Percentiles rank a stretch among this genome's conserved stretches.
phyloP scores from a whole-genome alignment of 1,284 basidiomycete species.

The Vanrija sp. region DNA sequence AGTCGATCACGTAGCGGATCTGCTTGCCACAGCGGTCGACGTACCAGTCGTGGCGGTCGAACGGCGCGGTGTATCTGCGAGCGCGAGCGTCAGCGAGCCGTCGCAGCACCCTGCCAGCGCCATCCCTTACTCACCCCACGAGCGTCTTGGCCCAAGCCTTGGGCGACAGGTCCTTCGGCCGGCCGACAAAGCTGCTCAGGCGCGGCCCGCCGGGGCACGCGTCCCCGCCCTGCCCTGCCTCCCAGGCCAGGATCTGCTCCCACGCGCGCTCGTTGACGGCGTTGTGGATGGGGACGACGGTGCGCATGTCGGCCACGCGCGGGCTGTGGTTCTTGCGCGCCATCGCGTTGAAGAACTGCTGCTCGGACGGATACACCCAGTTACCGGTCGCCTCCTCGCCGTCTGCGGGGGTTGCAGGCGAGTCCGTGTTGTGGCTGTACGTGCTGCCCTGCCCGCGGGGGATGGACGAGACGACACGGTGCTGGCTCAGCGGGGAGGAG shows the following conservation, averaged over 20 bases:
- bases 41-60: slow-evolving; percentile 97
- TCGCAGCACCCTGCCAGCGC: neutral
- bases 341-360: slow-evolving; percentile 95
- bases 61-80: slow-evolving; percentile 85
- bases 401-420: slow-evolving; percentile 47
- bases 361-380: slow-evolving; percentile 98
- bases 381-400: slow-evolving; percentile 52
- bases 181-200: slow-evolving; percentile 50
- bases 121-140: slow-evolving; percentile 66
- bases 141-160: slow-evolving; percentile 77
- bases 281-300: slow-evolving; percentile 97
- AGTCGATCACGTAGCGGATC: slow-evolving; percentile 95
- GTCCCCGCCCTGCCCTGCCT: slow-evolving; percentile 70
- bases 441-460: slow-evolving; percentile 54
- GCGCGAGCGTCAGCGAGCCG: slow-evolving; percentile 1
- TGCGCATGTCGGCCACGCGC: slow-evolving; percentile 79
- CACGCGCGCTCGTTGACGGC: slow-evolving; percentile 98
- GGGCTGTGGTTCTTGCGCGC: slow-evolving; percentile 81
- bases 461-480: slow-evolving; percentile 83
- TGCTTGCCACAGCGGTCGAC: slow-evolving; percentile 85
- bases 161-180: slow-evolving; percentile 59
- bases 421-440: slow-evolving; percentile 18
- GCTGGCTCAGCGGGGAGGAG: slow-evolving; percentile 39
- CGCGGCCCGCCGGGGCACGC: slow-evolving; percentile 64
- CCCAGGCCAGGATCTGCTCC: slow-evolving; percentile 87